Conservation (phyloP, 306 rosid species). For the Prunus dulcis region DNA sequence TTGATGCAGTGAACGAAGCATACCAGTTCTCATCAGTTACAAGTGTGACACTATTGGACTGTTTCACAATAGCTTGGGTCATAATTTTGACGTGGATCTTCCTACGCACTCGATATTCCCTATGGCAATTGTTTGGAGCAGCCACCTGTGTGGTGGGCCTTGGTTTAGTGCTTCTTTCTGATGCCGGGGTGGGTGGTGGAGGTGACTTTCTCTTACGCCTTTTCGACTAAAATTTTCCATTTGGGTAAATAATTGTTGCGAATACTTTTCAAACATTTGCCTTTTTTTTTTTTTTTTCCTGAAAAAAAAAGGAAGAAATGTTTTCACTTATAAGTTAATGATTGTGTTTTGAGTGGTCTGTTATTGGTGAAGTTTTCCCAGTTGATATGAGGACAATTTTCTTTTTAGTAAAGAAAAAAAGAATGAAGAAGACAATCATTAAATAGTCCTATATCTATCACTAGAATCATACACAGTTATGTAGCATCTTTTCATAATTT, state of each 20-base stretch:
- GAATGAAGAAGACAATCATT: neutral
- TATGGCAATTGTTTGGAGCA: slow-evolving; percentile 58
- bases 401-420: neutral
- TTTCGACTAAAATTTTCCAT: neutral
- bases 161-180: slow-evolving; percentile 64
- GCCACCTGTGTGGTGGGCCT: slow-evolving; percentile 56
- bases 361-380: neutral
- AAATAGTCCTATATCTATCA: neutral
- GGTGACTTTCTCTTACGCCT: slow-evolving; percentile 34
- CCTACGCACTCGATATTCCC: slow-evolving; percentile 57
- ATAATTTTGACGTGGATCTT: slow-evolving; percentile 55
- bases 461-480: neutral
- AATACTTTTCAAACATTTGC: neutral
- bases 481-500: neutral
- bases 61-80: slow-evolving; percentile 68
- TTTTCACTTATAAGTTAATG: neutral
- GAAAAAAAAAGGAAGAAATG: neutral
- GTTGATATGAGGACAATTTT: neutral
- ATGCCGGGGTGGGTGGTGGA: slow-evolving; percentile 52
- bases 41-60: slow-evolving; percentile 58
- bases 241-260: neutral
- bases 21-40: slow-evolving; percentile 66
- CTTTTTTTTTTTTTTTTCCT: neutral
- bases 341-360: neutral
- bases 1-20: slow-evolving; percentile 65